These are phyloP conservation scores for Kodamaea lidongshanica DNA, from an alignment of 805 yeast genomes.

Conservation along the genomic window DNA sequence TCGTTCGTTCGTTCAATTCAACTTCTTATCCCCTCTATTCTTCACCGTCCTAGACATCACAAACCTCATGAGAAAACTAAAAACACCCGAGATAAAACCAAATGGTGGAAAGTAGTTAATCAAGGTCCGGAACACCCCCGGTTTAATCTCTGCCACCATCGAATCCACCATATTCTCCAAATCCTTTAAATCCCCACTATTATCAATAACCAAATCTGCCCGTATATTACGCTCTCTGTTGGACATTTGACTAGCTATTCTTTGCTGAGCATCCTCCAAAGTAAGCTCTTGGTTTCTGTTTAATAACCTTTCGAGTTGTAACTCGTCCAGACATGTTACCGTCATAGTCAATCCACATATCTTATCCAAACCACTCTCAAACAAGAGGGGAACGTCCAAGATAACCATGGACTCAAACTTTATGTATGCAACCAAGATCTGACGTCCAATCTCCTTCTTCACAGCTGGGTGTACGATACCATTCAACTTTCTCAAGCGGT, in stretches of 20 bases:
- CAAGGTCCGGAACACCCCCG: conserved; percentile 21
- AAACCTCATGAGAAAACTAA: conserved; percentile 6
- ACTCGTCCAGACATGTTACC: conserved; percentile 52
- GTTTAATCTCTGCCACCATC: conserved; percentile 22
- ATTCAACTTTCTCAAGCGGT: conserved; percentile 57
- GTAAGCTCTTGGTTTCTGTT: conserved; percentile 63
- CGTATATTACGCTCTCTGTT: conserved; percentile 47
- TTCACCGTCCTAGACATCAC: conserved; percentile 7
- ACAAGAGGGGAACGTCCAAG: conserved; percentile 84
- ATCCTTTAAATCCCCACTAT: conserved; percentile 33
- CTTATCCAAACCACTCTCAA: conserved; percentile 66
- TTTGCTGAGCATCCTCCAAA: conserved; percentile 57
- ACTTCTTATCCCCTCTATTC: not conserved
- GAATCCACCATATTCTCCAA: conserved; percentile 18
- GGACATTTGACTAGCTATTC: conserved; percentile 76
- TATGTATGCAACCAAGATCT: conserved; percentile 53
- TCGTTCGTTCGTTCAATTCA: no score
- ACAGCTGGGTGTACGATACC: conserved; percentile 86
- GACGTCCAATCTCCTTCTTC: conserved; percentile 54
- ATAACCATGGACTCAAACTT: conserved; percentile 55
- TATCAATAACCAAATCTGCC: conserved; percentile 67
- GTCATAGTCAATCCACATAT: conserved; percentile 69
- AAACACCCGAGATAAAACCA: conserved; percentile 11
- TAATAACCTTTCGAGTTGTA: conserved; percentile 59
- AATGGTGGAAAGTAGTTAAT: conserved; percentile 12